These are phyloP conservation scores for Pterocarpus santalinus DNA, from an alignment of 306 rosid genomes.

Conservation along the genomic window DNA sequence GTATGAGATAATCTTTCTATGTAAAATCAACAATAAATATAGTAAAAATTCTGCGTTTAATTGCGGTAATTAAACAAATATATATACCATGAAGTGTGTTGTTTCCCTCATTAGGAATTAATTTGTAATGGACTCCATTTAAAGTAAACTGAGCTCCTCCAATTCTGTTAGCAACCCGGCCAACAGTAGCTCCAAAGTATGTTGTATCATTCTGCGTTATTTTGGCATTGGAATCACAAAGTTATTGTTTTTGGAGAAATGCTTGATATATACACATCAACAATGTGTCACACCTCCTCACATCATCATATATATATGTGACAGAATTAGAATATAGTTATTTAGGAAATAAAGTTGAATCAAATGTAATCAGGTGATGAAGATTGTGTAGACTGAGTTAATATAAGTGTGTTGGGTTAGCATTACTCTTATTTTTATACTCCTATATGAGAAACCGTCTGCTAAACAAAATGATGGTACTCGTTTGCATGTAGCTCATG, in stretches of 20 bases:
- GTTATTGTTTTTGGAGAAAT: not conserved
- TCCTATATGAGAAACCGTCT: too few relatives aligned
- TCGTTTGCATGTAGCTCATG: too few relatives aligned
- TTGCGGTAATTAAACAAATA: not conserved
- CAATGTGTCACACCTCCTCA: too few relatives aligned
- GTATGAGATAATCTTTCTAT: not conserved
- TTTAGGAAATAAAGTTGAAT: too few relatives aligned
- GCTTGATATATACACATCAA: too few relatives aligned
- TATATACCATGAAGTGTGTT: constrained; percentile 71
- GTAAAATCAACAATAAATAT: not conserved
- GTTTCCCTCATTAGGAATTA: constrained; percentile 67
- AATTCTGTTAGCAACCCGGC: constrained; percentile 79
- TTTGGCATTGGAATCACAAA: not conserved
- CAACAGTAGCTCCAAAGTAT: constrained; percentile 66
- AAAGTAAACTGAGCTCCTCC: constrained; percentile 71
- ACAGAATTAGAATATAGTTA: too few relatives aligned
- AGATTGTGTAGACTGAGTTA: too few relatives aligned
- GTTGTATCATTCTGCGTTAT: constrained; percentile 63
- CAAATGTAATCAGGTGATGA: too few relatives aligned
- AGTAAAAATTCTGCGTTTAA: not conserved
- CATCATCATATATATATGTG: too few relatives aligned
- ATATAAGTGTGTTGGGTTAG: too few relatives aligned
- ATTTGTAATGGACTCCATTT: constrained; percentile 64
- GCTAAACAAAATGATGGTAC: too few relatives aligned
- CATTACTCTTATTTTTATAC: too few relatives aligned